Conservation (phyloP, 768 basidiomycete species). For the Rhizopogon vesiculosus region DNA sequence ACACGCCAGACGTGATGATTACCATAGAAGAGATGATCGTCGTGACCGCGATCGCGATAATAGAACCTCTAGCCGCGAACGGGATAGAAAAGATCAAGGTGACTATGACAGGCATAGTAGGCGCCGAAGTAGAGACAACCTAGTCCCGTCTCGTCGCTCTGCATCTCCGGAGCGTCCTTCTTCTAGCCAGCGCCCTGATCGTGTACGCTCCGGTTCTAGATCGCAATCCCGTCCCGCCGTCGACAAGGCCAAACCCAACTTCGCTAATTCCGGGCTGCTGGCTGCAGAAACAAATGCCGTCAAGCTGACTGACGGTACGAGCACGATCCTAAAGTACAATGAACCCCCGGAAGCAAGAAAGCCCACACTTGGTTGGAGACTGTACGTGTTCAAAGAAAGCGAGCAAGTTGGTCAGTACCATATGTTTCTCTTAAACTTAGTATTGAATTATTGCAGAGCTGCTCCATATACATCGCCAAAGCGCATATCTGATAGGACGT, state of each 20-base stretch:
- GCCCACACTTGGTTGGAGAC: conserved; percentile 82
- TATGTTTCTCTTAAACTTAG: background rate
- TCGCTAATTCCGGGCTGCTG: conserved; percentile 80
- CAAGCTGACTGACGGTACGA: conserved; percentile 66
- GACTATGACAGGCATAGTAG: conserved; percentile 25
- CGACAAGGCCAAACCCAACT: conserved; percentile 84
- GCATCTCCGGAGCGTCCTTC: conserved; percentile 48
- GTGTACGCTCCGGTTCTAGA: conserved; percentile 29
- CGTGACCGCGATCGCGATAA: conserved; percentile 3
- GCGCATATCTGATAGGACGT: conserved; percentile 89
- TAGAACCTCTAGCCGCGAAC: conserved; percentile 36
- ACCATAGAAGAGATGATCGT: conserved; percentile 10
- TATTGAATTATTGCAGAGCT: conserved; percentile 49
- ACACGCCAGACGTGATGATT: background rate
- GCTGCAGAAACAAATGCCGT: conserved; percentile 97
- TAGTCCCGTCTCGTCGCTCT: conserved; percentile 44
- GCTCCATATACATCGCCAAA: conserved; percentile 90
- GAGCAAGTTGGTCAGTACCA: conserved; percentile 79
- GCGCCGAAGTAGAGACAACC: conserved; percentile 23
- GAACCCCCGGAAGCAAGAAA: conserved; percentile 98
- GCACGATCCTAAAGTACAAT: conserved; percentile 90
- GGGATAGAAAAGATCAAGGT: conserved; percentile 36
- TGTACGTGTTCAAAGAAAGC: conserved; percentile 96
- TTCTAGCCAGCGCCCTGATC: conserved; percentile 24
- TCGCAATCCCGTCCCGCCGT: conserved; percentile 39